phyloP scores from a whole-genome alignment of 257 asterid genomes.

The Lavandula angustifolia region DNA sequence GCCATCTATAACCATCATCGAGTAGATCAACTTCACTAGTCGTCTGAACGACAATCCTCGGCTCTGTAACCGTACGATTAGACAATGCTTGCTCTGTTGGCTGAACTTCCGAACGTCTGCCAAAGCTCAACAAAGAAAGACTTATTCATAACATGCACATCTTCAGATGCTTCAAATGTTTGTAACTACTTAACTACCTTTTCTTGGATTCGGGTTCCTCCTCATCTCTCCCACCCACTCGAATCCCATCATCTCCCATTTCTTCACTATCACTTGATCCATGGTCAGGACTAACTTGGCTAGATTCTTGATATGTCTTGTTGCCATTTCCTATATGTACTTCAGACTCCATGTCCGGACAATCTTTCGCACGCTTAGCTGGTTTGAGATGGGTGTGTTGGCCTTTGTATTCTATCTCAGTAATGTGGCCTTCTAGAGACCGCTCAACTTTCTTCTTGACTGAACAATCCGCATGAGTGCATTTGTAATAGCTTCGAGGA shows the following conservation, averaged over 20 bases:
- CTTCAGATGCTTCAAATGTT: background rate
- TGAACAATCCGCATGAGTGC: slow-evolving; percentile 65
- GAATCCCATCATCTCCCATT: slow-evolving; percentile 50
- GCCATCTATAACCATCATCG: slow-evolving; percentile 94
- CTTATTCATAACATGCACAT: background rate
- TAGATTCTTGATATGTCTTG: slow-evolving; percentile 50
- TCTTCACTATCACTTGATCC: slow-evolving; percentile 72
- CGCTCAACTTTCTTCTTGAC: slow-evolving; percentile 79
- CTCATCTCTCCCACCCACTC: slow-evolving; percentile 53
- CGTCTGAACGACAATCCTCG: slow-evolving; percentile 87
- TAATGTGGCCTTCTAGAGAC: slow-evolving; percentile 64
- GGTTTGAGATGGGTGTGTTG: slow-evolving; percentile 72
- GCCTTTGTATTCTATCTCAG: slow-evolving; percentile 75
- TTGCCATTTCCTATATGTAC: slow-evolving; percentile 15
- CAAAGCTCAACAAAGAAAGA: slow-evolving; percentile 9
- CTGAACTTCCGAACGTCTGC: slow-evolving; percentile 63
- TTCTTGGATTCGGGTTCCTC: slow-evolving; percentile 81
- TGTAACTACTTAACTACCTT: slow-evolving; percentile 45
- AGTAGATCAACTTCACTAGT: slow-evolving; percentile 91
- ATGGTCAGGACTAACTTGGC: slow-evolving; percentile 63
- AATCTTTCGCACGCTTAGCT: slow-evolving; percentile 54
- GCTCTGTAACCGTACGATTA: slow-evolving; percentile 87
- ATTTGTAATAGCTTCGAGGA: slow-evolving; percentile 73
- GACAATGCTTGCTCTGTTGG: slow-evolving; percentile 59
- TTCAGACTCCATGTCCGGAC: slow-evolving; percentile 45